These are phyloP conservation scores for Fusarium annulatum DNA, from an alignment of 2,329 filamentous ascomycete species.

Conservation along the genomic window DNA sequence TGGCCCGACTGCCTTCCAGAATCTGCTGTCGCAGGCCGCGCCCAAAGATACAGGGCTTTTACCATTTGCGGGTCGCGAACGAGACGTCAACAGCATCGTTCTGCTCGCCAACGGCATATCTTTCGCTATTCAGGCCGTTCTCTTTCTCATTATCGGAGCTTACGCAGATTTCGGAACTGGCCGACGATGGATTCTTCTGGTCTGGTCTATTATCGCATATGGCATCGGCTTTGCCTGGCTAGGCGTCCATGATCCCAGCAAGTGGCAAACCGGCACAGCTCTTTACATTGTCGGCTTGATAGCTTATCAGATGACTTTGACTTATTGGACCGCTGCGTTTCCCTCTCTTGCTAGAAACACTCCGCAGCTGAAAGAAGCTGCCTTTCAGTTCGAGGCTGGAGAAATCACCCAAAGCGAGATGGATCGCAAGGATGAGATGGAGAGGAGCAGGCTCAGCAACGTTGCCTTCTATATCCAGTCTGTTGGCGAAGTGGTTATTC, in stretches of 20 bases:
- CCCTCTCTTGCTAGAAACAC: constrained; percentile 54
- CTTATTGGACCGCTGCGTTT: constrained; percentile 74
- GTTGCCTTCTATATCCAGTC: constrained; percentile 73
- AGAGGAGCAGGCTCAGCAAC: constrained; percentile 72
- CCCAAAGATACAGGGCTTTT: constrained; percentile 63
- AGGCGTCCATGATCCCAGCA: constrained; percentile 67
- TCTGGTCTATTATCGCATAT: constrained; percentile 69
- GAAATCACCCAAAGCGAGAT: constrained; percentile 69
- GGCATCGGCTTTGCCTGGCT: constrained; percentile 75
- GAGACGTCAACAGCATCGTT: constrained; percentile 74
- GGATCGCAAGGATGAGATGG: constrained; percentile 69
- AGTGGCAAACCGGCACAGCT: constrained; percentile 70
- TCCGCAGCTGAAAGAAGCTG: constrained; percentile 48
- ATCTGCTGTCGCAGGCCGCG: constrained; percentile 70
- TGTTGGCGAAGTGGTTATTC: constrained; percentile 69
- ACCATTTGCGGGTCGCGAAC: constrained; percentile 64
- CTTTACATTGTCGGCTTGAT: constrained; percentile 76
- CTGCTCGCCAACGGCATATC: constrained; percentile 74
- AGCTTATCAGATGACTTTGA: constrained; percentile 73
- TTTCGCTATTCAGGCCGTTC: constrained; percentile 72
- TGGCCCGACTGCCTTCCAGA: constrained; percentile 72
- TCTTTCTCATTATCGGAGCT: constrained; percentile 64
- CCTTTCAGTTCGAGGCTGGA: constrained; percentile 50
- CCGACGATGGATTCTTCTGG: constrained; percentile 70
- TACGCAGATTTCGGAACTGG: constrained; percentile 74